A percentile compares a stretch with the other conserved stretches of the same genome.
These are phyloP conservation scores for Penicillium oxalicum DNA, from an alignment of 2,329 filamentous ascomycete species.

Conservation along the genomic window DNA sequence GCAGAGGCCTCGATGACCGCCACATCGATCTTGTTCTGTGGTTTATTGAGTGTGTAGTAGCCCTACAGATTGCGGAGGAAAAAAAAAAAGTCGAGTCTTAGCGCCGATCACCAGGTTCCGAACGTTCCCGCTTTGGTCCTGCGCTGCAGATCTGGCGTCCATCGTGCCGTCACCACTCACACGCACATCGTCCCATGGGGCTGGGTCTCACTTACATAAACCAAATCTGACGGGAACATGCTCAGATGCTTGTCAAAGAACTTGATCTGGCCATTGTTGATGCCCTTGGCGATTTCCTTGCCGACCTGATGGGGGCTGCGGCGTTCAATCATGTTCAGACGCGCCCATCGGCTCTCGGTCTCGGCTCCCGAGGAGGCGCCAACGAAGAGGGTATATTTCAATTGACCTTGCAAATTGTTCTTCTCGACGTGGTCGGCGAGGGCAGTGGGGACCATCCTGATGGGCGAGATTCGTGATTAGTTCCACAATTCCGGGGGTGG, in stretches of 20 bases:
- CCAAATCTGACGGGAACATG: conserved; percentile 84
- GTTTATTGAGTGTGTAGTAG: conserved; percentile 76
- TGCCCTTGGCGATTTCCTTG: conserved; percentile 83
- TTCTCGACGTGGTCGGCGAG: conserved; percentile 84
- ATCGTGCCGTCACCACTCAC: too few species aligned
- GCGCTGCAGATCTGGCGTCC: too few species aligned
- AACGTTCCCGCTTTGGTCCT: background rate
- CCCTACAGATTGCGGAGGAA: conserved; percentile 44
- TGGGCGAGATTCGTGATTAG: background rate
- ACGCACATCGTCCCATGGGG: background rate
- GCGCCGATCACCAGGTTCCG: conserved; percentile 1
- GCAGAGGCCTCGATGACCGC: conserved; percentile 80
- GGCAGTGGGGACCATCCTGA: conserved; percentile 73
- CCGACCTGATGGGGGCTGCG: conserved; percentile 82
- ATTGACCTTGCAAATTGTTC: conserved; percentile 74
- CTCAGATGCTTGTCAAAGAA: conserved; percentile 93
- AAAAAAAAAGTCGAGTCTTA: conserved; percentile 3
- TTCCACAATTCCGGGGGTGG: background rate
- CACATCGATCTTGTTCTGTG: conserved; percentile 69
- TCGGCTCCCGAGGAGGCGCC: conserved; percentile 85
- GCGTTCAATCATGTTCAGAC: conserved; percentile 81
- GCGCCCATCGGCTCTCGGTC: conserved; percentile 89
- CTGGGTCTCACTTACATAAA: conserved; percentile 53
- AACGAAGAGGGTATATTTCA: conserved; percentile 82
- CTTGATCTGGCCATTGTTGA: conserved; percentile 80